A percentile compares a stretch with the other conserved stretches of the same genome.
Evolutionary conservation across 139 green algal species (phyloP).

Genomic region (Coelastrella sp.): DNA sequence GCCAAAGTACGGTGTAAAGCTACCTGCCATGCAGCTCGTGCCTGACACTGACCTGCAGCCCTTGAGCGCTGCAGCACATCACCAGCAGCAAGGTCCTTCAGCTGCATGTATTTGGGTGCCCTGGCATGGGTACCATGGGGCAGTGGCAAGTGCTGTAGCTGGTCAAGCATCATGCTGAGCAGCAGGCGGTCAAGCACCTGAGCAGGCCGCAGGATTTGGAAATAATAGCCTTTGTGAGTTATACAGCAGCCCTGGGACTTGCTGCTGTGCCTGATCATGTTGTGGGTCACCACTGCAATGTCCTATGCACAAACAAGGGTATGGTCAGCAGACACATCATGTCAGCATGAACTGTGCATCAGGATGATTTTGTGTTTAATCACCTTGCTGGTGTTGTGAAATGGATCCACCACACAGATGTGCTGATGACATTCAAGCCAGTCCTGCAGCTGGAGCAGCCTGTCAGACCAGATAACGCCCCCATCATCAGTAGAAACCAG

Average conservation of each 20-base stretch:
- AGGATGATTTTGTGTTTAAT: too few species aligned
- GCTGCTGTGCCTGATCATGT: too few species aligned
- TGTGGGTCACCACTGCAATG: too few species aligned
- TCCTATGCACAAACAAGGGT: too few species aligned
- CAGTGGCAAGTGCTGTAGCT: slow-evolving; percentile 38
- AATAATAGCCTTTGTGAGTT: neutral
- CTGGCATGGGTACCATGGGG: slow-evolving; percentile 21
- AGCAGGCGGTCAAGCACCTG: slow-evolving; percentile 57
- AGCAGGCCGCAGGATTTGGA: neutral
- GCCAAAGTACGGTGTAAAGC: too few species aligned
- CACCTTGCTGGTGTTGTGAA: slow-evolving; percentile 57
- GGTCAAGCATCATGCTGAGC: slow-evolving; percentile 22
- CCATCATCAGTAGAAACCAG: slow-evolving; percentile 43
- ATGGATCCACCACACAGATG: slow-evolving; percentile 54
- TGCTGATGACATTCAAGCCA: slow-evolving; percentile 21
- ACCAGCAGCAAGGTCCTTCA: slow-evolving; percentile 3
- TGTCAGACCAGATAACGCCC: slow-evolving; percentile 20
- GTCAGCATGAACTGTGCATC: too few species aligned
- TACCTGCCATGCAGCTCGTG: too few species aligned
- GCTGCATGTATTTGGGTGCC: slow-evolving; percentile 8
- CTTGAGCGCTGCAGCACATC: neutral
- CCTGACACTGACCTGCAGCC: neutral
- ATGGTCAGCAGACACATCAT: too few species aligned
- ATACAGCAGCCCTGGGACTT: neutral
- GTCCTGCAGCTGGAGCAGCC: slow-evolving; percentile 35